Percentiles rank a stretch among this genome's conserved stretches.
These are phyloP conservation scores for Diplodia scrobiculata DNA, from an alignment of 2,329 filamentous ascomycete genomes.

Conservation along the genomic window DNA sequence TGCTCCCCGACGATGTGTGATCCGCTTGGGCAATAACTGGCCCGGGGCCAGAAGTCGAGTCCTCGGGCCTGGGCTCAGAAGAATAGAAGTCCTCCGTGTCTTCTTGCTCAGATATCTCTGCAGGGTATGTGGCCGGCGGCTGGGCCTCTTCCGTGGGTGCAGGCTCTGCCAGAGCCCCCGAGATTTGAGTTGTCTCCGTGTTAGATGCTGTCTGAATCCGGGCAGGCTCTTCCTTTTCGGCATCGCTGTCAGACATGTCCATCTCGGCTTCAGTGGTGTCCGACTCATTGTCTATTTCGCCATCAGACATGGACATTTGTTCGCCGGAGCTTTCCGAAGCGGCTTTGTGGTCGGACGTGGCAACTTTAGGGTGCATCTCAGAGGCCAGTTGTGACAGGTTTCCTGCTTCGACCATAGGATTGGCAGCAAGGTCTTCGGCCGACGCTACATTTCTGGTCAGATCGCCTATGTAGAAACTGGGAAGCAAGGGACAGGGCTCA, in stretches of 20 bases:
- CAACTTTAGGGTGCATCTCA: not conserved
- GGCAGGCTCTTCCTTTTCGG: constrained; percentile 7
- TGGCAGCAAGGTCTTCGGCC: not conserved
- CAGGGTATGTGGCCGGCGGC: not conserved
- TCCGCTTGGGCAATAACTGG: not conserved
- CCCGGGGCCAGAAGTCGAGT: too few relatives aligned
- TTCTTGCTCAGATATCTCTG: constrained; percentile 14
- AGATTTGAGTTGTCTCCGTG: not conserved
- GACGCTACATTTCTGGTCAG: not conserved
- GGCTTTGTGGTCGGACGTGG: not conserved
- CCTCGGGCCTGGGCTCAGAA: constrained; percentile 33
- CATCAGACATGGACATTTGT: constrained; percentile 18
- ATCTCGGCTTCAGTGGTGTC: constrained; percentile 30
- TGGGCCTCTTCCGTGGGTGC: not conserved
- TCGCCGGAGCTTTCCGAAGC: constrained; percentile 13
- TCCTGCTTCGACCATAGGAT: not conserved
- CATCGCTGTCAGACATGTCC: constrained; percentile 31
- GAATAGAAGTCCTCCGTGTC: constrained; percentile 45
- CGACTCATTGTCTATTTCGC: constrained; percentile 20
- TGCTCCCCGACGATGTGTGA: not conserved
- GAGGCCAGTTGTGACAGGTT: not conserved
- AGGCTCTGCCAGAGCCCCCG: not conserved
- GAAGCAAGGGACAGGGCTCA: not conserved
- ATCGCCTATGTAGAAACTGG: constrained; percentile 1
- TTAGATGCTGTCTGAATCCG: not conserved